phyloP scores from a whole-genome alignment of 305 asterid species.

The Galium porrigens region DNA sequence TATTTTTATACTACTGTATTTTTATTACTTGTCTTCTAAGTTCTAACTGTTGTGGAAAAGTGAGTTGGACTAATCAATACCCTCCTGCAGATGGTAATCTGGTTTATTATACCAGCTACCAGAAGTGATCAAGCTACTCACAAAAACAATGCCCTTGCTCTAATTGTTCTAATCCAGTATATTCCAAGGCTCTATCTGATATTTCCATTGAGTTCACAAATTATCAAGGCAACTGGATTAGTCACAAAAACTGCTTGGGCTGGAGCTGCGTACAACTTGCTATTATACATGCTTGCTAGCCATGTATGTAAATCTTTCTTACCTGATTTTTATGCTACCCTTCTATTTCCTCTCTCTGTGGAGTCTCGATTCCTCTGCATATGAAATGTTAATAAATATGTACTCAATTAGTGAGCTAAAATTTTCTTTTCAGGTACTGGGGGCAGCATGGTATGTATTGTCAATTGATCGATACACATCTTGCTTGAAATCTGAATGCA shows the following conservation, averaged over 20 bases:
- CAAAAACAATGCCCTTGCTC: conserved; percentile 80
- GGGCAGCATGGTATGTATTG: conserved; percentile 87
- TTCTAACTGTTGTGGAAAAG: neutral
- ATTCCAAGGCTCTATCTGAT: conserved; percentile 79
- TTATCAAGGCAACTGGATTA: conserved; percentile 84
- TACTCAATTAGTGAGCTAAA: conserved; percentile 7
- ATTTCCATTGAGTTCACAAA: conserved; percentile 82
- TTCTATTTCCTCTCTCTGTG: neutral
- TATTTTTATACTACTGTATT: neutral
- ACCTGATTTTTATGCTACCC: conserved; percentile 5
- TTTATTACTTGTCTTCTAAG: neutral
- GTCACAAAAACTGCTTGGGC: conserved; percentile 99
- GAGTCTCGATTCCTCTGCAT: neutral
- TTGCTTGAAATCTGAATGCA: conserved; percentile 79
- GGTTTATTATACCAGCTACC: conserved; percentile 89
- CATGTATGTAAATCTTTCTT: conserved; percentile 49
- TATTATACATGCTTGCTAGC: conserved; percentile 88
- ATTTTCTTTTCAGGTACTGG: conserved; percentile 43
- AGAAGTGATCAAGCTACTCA: conserved; percentile 48
- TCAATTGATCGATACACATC: conserved; percentile 76
- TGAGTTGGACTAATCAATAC: conserved; percentile 1
- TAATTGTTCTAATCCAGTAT: conserved; percentile 75
- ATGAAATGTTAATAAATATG: conserved; percentile 5
- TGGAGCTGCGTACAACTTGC: conserved; percentile 88
- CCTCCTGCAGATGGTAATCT: conserved; percentile 56